Percentiles rank a stretch among this genome's conserved stretches.
Conservation (phyloP, 305 asterid genomes). For the Lippia alba region DNA sequence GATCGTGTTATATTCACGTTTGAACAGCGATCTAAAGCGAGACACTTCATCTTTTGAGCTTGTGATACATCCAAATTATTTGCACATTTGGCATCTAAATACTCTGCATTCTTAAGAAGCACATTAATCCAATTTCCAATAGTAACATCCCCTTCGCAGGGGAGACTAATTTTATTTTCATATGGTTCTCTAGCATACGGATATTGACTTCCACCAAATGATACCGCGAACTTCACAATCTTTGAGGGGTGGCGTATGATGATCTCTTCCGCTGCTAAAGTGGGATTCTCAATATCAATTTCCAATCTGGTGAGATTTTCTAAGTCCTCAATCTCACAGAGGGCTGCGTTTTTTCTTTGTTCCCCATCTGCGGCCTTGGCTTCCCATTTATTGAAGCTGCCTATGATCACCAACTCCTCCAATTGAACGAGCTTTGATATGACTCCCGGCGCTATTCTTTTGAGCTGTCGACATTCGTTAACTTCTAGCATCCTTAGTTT, state of each 20-base stretch:
- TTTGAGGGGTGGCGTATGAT: too few relatives aligned
- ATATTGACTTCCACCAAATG: too few relatives aligned
- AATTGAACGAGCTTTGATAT: too few relatives aligned
- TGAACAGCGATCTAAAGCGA: background rate
- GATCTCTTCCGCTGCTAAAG: background rate
- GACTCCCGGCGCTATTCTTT: too few relatives aligned
- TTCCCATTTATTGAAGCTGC: background rate
- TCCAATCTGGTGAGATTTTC: background rate
- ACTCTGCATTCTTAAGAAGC: background rate
- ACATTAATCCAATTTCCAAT: background rate
- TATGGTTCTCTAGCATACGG: background rate
- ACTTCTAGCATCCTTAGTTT: too few relatives aligned
- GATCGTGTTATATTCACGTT: background rate
- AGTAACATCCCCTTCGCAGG: background rate
- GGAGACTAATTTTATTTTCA: background rate
- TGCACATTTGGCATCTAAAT: background rate
- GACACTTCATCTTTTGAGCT: background rate
- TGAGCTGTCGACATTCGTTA: too few relatives aligned
- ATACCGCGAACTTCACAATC: background rate
- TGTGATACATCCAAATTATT: too few relatives aligned
- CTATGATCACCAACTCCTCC: too few relatives aligned
- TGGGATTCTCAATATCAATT: background rate
- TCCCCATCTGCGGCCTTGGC: background rate
- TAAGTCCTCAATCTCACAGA: background rate
- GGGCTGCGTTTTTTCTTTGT: background rate